Evolutionary conservation across 129 eudicot genomes (phyloP), one percentile per base, ranked within the genome.

Genomic region (Helichrysum umbraculigerum): DNA sequence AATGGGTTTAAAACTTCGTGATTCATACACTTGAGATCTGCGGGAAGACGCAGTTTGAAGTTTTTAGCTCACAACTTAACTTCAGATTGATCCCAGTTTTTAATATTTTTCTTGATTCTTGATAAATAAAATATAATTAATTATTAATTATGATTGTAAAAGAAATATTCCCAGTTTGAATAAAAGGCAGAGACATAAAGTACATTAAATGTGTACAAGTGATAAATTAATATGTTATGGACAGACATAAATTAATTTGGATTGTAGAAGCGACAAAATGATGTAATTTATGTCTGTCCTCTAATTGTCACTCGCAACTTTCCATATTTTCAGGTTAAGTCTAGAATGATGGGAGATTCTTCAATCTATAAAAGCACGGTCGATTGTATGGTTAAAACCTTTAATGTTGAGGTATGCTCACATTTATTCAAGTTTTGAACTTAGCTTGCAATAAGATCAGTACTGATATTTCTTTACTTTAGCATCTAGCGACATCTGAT

Each of bases 281-380:
- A 56, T 56, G 61, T 56, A 17, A 28, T 56, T 54, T 20, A 56
- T 52, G 20, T 56, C 61, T 56, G 61, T 17, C 25, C 61, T 54
- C 59, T 25, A 70, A 44, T 28, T 50, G 25, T 52, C 51, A 54
- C 32, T 56, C 58, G 76, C 56, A 20, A 73, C 21, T 21, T 73
- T 11, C 3, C 25, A 58, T 70, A 21, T 57, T 79, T 89, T 51
- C 87, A 92, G 98, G 94, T 92, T 62, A 92, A 92, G 82, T 92
- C 98, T 61, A 89, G 98, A 88, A 89, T 92, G 98, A 92, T 92
- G 98, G 98, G 98, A 68, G 98, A 88, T 64, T 86, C 96, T 59
- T 86, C 96, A 9, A 80, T 79, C 70, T 92, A 89, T 87, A 87
- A 75, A 86, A 86, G 88, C 81, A 81, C 89, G 30, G 28, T 87